A percentile compares a stretch with the other conserved stretches of the same genome.
Conservation (phyloP, 768 basidiomycete genomes). For the Clavulina sp. region DNA sequence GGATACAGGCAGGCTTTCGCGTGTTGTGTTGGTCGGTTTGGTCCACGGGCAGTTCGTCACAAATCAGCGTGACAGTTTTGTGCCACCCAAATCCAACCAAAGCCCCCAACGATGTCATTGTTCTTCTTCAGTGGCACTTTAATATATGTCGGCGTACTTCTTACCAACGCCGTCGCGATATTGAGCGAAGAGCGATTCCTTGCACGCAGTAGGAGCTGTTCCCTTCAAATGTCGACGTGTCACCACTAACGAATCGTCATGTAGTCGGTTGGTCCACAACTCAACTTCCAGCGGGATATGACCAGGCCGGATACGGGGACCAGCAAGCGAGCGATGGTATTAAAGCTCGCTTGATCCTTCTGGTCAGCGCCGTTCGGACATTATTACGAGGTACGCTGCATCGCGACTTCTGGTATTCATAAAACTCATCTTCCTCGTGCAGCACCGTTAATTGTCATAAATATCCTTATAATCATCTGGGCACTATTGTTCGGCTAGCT, state of each 20-base stretch:
- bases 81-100: too few species aligned
- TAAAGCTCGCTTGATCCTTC: constrained; percentile 74
- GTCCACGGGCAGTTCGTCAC: neutral
- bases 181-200: constrained; percentile 94
- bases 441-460: too few species aligned
- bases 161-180: constrained; percentile 90
- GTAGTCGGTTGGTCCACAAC: constrained; percentile 80
- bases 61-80: constrained; percentile 17
- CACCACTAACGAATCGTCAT: constrained; percentile 2
- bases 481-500: too few species aligned
- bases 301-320: constrained; percentile 24
- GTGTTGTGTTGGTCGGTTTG: neutral
- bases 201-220: constrained; percentile 50
- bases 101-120: too few species aligned
- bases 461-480: too few species aligned
- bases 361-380: constrained; percentile 89
- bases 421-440: too few species aligned
- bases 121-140: constrained; percentile 27
- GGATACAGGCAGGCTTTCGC: neutral
- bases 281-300: constrained; percentile 31
- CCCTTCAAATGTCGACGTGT: constrained; percentile 2
- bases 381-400: constrained; percentile 95
- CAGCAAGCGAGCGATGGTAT: constrained; percentile 44
- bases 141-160: constrained; percentile 69
- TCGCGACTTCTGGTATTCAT: too few species aligned